These are phyloP conservation scores for Hanseniaspora occidentalis DNA, from an alignment of 805 yeast species.

Conservation along the genomic window DNA sequence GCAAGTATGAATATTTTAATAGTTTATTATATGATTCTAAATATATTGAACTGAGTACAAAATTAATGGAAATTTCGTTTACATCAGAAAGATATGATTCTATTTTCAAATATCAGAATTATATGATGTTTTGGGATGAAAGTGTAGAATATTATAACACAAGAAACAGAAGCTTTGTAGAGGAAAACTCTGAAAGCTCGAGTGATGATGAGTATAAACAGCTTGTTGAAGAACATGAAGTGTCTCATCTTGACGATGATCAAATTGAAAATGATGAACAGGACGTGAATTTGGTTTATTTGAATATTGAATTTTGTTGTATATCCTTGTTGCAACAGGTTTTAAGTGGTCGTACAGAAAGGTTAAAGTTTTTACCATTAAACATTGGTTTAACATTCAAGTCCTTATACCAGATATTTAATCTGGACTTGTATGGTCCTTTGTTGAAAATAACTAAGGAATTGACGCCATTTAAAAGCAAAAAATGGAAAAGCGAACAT, in stretches of 20 bases:
- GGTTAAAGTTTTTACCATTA: constrained; percentile 29
- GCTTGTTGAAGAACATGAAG: constrained; percentile 6
- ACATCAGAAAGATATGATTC: constrained; percentile 22
- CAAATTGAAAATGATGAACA: background rate
- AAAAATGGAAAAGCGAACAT: constrained; percentile 85
- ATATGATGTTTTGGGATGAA: constrained; percentile 19
- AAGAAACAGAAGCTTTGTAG: background rate
- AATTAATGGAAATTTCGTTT: constrained; percentile 17
- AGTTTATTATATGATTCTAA: constrained; percentile 66
- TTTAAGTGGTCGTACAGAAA: constrained; percentile 56
- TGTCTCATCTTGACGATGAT: constrained; percentile 8
- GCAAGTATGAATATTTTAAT: constrained; percentile 66
- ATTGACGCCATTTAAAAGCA: constrained; percentile 79
- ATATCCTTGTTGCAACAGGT: constrained; percentile 45
- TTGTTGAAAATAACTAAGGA: constrained; percentile 64
- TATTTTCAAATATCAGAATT: constrained; percentile 14
- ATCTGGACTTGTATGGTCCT: constrained; percentile 50
- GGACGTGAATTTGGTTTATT: constrained; percentile 6
- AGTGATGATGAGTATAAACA: constrained; percentile 1
- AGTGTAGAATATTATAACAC: constrained; percentile 7
- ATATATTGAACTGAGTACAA: constrained; percentile 24
- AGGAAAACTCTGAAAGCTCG: background rate
- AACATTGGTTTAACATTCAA: constrained; percentile 22
- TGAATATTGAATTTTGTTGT: constrained; percentile 13
- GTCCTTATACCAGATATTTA: constrained; percentile 42